Base-by-base conservation (phyloP, 208 protist species). In the Acanthamoeba lenticulata region DNA sequence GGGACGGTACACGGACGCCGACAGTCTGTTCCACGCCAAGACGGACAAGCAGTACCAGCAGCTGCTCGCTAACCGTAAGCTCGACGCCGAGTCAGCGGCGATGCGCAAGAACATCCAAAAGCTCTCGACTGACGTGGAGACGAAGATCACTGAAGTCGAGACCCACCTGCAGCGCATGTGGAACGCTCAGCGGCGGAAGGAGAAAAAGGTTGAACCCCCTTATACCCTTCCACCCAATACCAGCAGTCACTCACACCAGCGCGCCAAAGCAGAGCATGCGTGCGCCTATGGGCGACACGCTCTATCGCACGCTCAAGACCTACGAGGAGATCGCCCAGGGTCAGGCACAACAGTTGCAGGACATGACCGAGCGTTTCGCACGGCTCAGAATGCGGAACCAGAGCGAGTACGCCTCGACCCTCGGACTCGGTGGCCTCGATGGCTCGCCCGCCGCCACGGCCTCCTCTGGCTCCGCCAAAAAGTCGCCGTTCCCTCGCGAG, bases 31-130 rank as follows among this genome's bases (percentile, higher is more conserved):
- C 24, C 27, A 32, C 19, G 45, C 86, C 9, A 62, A 72, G 45
- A 72, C 86, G 3, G 86, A 92, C 32, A 45, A 34, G 38, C 52
- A 44, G 40, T 92, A 92, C 52, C 42, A 55, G 52, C 6, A 34
- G 60, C 86, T 92, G 0, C 86, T 92, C 52, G 29, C 40, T 32
- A 55, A 40, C 6, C 49, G 86, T 34, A 92, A 92, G 42, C 42
- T 92, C 2, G 86, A 92, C 60, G 6, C 86, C 1, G 29, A 92
- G 34, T 92, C 86, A 17, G 57, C 38, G n/a, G 57, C 21, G n/a
- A 92, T 92, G 86, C 27, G 57, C 27, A 92, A 45, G n/a, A 92
- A 92, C n/a, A 65, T 92, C 6, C 52, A 92, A 9, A 92, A 72
- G 40, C 86, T 74, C 21, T 36, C 29, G 4, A 19, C 60, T 24